Conservation (phyloP, 2,329 filamentous ascomycete genomes). For the Botrytis elliptica region DNA sequence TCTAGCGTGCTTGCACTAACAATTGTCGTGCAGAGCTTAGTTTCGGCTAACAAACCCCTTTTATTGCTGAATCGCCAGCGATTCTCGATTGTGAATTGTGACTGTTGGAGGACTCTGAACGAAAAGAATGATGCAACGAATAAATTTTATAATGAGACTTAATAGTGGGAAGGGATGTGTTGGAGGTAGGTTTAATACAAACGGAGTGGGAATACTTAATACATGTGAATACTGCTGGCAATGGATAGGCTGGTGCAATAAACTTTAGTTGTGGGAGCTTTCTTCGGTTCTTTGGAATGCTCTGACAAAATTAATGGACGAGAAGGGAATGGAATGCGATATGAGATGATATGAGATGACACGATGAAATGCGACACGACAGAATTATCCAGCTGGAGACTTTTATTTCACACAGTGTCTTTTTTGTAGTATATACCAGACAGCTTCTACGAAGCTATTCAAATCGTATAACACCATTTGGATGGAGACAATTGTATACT, state of each 20-base stretch:
- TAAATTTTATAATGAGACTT: not conserved
- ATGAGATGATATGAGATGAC: not conserved
- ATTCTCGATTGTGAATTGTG: not conserved
- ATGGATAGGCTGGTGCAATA: not conserved
- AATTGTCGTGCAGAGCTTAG: constrained; percentile 6
- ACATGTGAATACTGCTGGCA: not conserved
- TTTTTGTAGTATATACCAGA: not conserved
- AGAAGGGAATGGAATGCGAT: not conserved
- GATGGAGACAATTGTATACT: not conserved
- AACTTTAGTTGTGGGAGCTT: not conserved
- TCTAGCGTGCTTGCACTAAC: constrained; percentile 9
- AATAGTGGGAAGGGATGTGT: not conserved
- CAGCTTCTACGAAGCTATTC: not conserved
- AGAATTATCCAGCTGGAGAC: not conserved
- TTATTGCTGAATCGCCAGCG: not conserved
- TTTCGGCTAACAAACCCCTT: not conserved
- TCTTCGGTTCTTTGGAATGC: not conserved
- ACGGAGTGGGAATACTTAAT: not conserved
- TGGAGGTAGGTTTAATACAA: not conserved
- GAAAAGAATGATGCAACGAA: not conserved
- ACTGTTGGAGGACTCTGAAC: not conserved
- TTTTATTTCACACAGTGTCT: not conserved
- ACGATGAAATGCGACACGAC: not conserved
- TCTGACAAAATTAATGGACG: not conserved
- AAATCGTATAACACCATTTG: not conserved